phyloP scores from a whole-genome alignment of 176 grass and related monocot species.

The Rhynchospora pubera region DNA sequence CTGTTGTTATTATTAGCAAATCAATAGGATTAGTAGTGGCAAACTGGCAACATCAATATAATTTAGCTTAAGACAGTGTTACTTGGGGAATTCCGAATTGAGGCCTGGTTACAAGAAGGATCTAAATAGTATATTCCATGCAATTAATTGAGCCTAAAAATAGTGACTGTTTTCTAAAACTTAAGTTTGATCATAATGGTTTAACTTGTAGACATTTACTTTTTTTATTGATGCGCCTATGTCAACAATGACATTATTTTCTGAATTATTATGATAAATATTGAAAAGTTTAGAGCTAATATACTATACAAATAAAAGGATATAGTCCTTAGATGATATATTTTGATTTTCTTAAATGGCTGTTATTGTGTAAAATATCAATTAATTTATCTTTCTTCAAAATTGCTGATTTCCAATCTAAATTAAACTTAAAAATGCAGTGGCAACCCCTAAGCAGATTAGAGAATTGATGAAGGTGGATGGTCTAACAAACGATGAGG shows the following conservation, averaged over 20 bases:
- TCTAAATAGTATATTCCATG: background rate
- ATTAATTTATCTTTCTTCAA: background rate
- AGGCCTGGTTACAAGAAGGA: background rate
- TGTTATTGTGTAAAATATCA: background rate
- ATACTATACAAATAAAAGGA: no score
- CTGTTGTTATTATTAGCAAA: slow-evolving; percentile 1
- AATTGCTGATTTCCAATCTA: background rate
- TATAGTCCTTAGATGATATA: background rate
- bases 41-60: background rate
- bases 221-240: background rate
- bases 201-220: background rate
- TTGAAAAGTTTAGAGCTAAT: no score
- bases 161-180: background rate
- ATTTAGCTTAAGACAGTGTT: background rate
- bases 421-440: slow-evolving; percentile 11
- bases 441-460: slow-evolving; percentile 32
- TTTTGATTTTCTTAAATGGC: background rate
- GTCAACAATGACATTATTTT: background rate
- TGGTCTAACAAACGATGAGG: slow-evolving; percentile 36
- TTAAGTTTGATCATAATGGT: background rate
- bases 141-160: background rate
- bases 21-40: background rate
- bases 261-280: no score
- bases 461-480: slow-evolving; percentile 38
- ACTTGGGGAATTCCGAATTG: background rate